Evolutionary conservation across 108 stramenopile species (phyloP), one percentile per base, ranked within the genome.

Genomic region (Stephanodiscus minutulus): DNA sequence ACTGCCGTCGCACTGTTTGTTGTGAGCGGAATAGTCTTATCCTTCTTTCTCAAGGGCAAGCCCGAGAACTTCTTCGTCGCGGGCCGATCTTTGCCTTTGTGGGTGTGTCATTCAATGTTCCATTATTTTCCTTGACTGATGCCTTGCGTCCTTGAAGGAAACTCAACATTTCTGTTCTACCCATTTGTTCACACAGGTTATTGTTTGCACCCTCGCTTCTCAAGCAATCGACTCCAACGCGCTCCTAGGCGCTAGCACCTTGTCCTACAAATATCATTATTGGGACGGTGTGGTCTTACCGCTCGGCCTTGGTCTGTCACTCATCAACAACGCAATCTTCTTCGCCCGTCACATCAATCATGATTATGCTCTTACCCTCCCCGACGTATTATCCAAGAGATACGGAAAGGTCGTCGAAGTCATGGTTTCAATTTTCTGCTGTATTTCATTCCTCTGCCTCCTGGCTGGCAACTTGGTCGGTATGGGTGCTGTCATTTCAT

Each of bases 211-310:
- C 2, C 68, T 93, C 25, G 88, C 83, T 2, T 70, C 82, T 13
- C 88, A 89, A 67, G 83, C 85, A 11, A 81, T 93, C 37, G 92
- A 93, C 64, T 88, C 88, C 33, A 93, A 91, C 56, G 90, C 90
- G 43, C 54, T 90, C 10, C 66, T 93, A 53, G 92, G 92, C 4
- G 85, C 83, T 61, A 86, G 74, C 33, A 88, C 87, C 59, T 66
- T 89, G 36, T 86, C 88, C 18, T 93, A 91, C 83, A 89, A 87
- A 73, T 87, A 66, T 67, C 87, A 88, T 36, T 92, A 87, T 64
- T 93, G 49, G 44, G 91, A 92, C 66, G 91, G 91, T 7, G 88
- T 86, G 33, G 84, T 84, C 43, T 57, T 92, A 8, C 91, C 91
- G 1, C 79, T 93, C 61, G 92, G 92, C 10, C 78, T 93, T 7